Conservation (phyloP, 2,329 filamentous ascomycete genomes). For the Arthrobotrys entomopaga region DNA sequence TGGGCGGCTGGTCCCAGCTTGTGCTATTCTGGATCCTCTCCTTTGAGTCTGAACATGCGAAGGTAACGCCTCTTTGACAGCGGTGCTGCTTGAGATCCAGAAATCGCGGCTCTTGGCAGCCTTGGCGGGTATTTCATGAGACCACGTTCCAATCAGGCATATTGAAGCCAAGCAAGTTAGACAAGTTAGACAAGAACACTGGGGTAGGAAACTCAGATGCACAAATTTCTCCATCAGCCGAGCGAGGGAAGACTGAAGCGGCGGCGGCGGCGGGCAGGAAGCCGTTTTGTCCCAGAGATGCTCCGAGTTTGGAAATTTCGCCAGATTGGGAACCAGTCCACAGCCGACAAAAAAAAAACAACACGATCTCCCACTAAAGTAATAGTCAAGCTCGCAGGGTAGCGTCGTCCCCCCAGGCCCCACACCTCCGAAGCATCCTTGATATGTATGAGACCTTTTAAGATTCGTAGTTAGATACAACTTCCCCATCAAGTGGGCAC, state of each 20-base stretch:
- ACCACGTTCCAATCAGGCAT: slow-evolving; percentile 9
- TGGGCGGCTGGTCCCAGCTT: not conserved
- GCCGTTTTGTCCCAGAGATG: slow-evolving; percentile 1
- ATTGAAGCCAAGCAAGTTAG: slow-evolving; percentile 15
- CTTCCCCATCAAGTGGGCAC: slow-evolving; percentile 3
- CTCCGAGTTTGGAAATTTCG: not conserved
- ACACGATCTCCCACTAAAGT: too few species aligned
- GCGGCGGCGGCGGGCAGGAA: slow-evolving; percentile 2
- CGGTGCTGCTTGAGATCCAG: not conserved
- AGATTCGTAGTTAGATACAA: not conserved
- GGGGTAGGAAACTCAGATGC: slow-evolving; percentile 17
- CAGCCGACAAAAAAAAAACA: not conserved
- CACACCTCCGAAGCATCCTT: not conserved
- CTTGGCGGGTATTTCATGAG: not conserved
- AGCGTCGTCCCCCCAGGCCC: too few species aligned
- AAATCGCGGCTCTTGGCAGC: not conserved
- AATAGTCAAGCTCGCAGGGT: too few species aligned
- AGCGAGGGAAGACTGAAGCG: slow-evolving; percentile 16
- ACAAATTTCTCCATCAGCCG: slow-evolving; percentile 24
- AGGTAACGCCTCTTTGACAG: not conserved
- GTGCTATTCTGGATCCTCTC: not conserved
- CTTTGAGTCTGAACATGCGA: slow-evolving; percentile 9
- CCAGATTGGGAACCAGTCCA: not conserved
- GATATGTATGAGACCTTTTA: not conserved
- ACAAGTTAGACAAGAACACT: slow-evolving; percentile 5